Conservation (phyloP, 108 stramenopile genomes). For the Aureococcus anophagefferens region DNA sequence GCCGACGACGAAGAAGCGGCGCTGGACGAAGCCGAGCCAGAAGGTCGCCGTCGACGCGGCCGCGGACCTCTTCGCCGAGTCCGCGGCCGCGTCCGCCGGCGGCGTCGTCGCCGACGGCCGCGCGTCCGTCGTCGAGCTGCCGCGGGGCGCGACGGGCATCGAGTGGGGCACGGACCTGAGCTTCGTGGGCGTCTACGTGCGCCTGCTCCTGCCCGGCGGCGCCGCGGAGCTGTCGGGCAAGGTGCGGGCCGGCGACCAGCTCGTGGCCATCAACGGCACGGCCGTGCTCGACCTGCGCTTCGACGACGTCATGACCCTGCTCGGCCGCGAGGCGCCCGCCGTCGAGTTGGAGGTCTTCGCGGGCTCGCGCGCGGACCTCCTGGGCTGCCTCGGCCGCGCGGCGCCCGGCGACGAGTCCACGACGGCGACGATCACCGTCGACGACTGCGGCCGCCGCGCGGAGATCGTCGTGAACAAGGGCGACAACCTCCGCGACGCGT, state of each 20-base stretch:
- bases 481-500: conserved; percentile 32
- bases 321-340: conserved; percentile 51
- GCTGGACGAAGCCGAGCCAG: too few relatives aligned
- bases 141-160: conserved; percentile 68
- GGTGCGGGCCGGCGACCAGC: conserved; percentile 30
- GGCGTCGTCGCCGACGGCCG: conserved; percentile 58
- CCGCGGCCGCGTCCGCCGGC: too few relatives aligned
- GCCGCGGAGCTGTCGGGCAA: conserved; percentile 54
- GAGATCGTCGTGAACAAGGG: conserved; percentile 71
- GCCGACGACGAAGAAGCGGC: too few relatives aligned
- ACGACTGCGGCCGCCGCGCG: conserved; percentile 62
- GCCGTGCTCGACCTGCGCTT: conserved; percentile 34
- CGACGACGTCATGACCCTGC: conserved; percentile 70
- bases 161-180: conserved; percentile 85
- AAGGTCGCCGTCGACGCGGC: too few relatives aligned
- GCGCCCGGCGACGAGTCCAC: conserved; percentile 36
- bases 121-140: conserved; percentile 53
- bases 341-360: conserved; percentile 78
- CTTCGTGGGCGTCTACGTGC: conserved; percentile 83
- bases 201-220: conserved; percentile 65
- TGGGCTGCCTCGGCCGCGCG: conserved; percentile 32
- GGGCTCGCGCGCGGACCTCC: conserved; percentile 74
- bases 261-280: not conserved
- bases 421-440: conserved; percentile 33
- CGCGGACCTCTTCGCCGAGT: too few relatives aligned